Conservation (phyloP, 108 stramenopile genomes). For the Aurantiochytrium sp. region DNA sequence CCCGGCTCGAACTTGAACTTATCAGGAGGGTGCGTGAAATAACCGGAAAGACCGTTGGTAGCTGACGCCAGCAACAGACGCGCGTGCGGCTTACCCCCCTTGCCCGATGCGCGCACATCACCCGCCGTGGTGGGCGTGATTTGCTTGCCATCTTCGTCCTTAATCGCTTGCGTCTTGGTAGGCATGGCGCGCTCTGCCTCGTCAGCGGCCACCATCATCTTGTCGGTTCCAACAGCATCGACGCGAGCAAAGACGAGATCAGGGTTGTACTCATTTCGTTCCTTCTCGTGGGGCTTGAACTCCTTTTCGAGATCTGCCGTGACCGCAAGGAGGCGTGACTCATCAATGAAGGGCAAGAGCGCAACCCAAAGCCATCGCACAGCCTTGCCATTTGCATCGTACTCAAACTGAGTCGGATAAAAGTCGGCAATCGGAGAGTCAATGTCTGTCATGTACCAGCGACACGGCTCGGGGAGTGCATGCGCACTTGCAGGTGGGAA, state of each 20-base stretch:
- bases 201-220: not conserved
- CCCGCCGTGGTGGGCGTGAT: slow-evolving; percentile 8
- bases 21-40: not conserved
- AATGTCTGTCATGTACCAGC: slow-evolving; percentile 76
- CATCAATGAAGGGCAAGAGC: slow-evolving; percentile 95
- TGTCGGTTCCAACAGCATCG: not conserved
- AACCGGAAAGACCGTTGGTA: not conserved
- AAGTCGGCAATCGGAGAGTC: slow-evolving; percentile 92
- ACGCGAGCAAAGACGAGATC: slow-evolving; percentile 1
- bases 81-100: not conserved
- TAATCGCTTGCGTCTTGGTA: not conserved
- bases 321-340: slow-evolving; percentile 72
- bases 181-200: not conserved
- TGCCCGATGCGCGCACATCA: not conserved
- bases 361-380: slow-evolving; percentile 99
- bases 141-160: too few species aligned
- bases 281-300: slow-evolving; percentile 17
- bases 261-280: not conserved
- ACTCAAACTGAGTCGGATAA: slow-evolving; percentile 72
- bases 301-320: slow-evolving; percentile 34
- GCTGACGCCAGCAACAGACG: not conserved
- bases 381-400: slow-evolving; percentile 94
- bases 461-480: slow-evolving; percentile 78
- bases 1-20: not conserved
- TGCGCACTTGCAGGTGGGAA: slow-evolving; percentile 85